These are phyloP conservation scores for Amanita jacksonii DNA, from an alignment of 768 basidiomycete species.

Conservation along the genomic window DNA sequence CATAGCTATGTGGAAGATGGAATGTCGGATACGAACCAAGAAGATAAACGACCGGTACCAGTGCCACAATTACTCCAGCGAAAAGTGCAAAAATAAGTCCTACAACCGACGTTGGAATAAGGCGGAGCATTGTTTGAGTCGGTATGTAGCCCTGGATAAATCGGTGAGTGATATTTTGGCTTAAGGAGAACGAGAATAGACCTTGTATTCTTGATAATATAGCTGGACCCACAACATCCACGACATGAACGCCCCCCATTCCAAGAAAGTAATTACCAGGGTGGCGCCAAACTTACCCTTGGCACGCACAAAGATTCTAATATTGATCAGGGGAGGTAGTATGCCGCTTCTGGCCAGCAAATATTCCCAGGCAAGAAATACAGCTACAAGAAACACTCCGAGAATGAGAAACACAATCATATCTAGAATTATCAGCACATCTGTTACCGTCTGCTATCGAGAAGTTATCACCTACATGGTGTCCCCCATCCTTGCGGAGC, in stretches of 20 bases:
- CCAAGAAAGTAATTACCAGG: slow-evolving; percentile 46
- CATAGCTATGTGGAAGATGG: neutral
- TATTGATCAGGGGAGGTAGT: slow-evolving; percentile 52
- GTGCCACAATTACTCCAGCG: slow-evolving; percentile 50
- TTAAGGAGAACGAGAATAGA: neutral
- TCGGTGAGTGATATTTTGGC: neutral
- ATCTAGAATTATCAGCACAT: slow-evolving; percentile 26
- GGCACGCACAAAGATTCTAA: slow-evolving; percentile 48
- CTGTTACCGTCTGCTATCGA: neutral
- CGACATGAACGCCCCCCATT: slow-evolving; percentile 43
- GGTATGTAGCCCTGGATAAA: slow-evolving; percentile 66
- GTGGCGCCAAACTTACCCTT: slow-evolving; percentile 48
- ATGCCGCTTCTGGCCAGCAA: slow-evolving; percentile 32
- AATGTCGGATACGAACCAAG: slow-evolving; percentile 31
- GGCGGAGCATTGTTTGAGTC: slow-evolving; percentile 51
- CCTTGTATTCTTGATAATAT: slow-evolving; percentile 11
- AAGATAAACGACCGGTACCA: slow-evolving; percentile 45
- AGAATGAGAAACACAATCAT: slow-evolving; percentile 62
- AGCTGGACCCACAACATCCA: slow-evolving; percentile 32
- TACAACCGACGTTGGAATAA: slow-evolving; percentile 62
- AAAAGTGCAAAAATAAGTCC: slow-evolving; percentile 57
- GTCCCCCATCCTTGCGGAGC: slow-evolving; percentile 56
- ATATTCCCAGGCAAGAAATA: slow-evolving; percentile 60
- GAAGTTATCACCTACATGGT: slow-evolving; percentile 16
- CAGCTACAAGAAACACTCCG: slow-evolving; percentile 45